A percentile compares a stretch with the other conserved stretches of the same genome.
These are phyloP conservation scores for Annona squamosa DNA, from an alignment of 164 flowering plant species.

Conservation along the genomic window DNA sequence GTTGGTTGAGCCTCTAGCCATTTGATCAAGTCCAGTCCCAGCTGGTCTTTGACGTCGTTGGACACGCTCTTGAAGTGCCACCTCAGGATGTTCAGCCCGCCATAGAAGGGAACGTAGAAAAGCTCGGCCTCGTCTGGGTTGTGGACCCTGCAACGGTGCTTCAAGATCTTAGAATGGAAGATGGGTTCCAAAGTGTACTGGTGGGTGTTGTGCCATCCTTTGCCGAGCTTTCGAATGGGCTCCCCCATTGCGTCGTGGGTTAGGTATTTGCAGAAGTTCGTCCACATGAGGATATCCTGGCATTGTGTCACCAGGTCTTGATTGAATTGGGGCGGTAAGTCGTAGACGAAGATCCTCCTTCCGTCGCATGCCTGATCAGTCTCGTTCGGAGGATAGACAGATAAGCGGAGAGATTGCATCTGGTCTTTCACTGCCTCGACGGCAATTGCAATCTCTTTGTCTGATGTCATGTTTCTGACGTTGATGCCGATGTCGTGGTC, in stretches of 20 bases:
- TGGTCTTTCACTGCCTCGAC: conserved; percentile 36
- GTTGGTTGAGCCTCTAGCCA: conserved; percentile 45
- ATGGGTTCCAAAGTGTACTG: conserved; percentile 69
- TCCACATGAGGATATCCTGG: conserved; percentile 48
- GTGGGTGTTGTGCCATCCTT: conserved; percentile 63
- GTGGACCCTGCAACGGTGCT: conserved; percentile 65
- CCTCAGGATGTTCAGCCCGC: conserved; percentile 56
- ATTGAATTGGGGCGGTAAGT: conserved; percentile 70
- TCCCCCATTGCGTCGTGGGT: conserved; percentile 53
- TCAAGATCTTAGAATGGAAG: conserved; percentile 52
- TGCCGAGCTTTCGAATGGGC: conserved; percentile 42
- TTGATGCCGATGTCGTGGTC: background rate
- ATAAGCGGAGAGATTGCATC: conserved; percentile 41
- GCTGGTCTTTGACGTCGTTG: conserved; percentile 39
- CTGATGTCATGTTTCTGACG: background rate
- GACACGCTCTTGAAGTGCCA: conserved; percentile 68
- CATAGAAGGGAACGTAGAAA: conserved; percentile 81
- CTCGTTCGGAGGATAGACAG: conserved; percentile 26
- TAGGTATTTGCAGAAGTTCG: conserved; percentile 43
- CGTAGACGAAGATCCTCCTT: conserved; percentile 59
- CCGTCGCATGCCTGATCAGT: conserved; percentile 29
- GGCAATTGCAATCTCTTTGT: conserved; percentile 28
- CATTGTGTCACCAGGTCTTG: conserved; percentile 52
- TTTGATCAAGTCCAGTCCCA: conserved; percentile 43
- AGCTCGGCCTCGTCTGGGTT: conserved; percentile 48